Conservation (phyloP, 306 rosid genomes). For the Ceratonia siliqua region DNA sequence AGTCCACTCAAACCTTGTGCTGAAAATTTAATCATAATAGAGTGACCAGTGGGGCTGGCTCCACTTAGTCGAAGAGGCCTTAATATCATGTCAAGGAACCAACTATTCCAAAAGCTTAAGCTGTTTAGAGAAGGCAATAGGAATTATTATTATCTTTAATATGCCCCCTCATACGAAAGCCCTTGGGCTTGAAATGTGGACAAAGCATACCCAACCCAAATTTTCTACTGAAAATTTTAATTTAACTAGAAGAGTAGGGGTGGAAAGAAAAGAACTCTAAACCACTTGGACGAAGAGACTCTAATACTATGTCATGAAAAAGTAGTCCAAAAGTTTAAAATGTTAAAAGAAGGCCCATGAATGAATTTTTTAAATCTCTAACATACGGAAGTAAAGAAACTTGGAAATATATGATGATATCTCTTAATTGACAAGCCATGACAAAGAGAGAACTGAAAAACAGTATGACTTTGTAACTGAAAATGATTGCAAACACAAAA, state of each 20-base stretch:
- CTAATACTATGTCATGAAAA: too few relatives aligned
- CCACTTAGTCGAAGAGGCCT: neutral
- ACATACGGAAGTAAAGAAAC: neutral
- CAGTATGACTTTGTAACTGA: neutral
- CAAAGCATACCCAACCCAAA: neutral
- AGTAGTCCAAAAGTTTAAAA: neutral
- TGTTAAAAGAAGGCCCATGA: neutral
- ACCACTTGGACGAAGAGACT: neutral
- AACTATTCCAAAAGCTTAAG: neutral
- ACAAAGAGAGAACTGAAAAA: neutral
- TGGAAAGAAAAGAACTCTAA: neutral
- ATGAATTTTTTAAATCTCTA: neutral
- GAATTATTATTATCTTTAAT: too few relatives aligned
- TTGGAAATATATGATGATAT: conserved; percentile 3
- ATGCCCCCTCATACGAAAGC: neutral
- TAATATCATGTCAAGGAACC: neutral
- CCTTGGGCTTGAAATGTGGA: neutral
- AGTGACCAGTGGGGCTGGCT: neutral
- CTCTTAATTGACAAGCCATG: neutral
- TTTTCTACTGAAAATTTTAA: neutral
- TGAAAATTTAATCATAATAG: neutral
- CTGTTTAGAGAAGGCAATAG: neutral
- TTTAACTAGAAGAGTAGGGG: neutral
- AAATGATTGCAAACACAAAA: conserved; percentile 16
- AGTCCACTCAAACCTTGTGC: neutral